Evolutionary conservation across 2,329 filamentous ascomycete species (phyloP).

Genomic region (Chrysosporium queenslandicum): DNA sequence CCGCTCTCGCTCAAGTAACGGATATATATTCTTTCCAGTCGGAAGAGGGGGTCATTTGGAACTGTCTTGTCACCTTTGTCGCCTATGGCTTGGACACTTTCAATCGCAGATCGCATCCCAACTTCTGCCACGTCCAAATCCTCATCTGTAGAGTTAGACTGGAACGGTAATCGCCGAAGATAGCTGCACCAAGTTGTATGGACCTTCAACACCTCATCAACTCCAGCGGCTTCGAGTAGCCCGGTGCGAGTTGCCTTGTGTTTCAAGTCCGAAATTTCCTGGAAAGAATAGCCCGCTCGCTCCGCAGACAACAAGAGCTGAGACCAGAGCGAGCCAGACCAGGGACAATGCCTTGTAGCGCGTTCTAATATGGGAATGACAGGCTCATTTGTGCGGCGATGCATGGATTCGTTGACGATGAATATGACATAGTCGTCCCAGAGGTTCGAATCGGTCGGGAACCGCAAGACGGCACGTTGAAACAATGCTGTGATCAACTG

Average conservation of each 20-base stretch:
- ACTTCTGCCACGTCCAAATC: slow-evolving; percentile 83
- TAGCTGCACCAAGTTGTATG: slow-evolving; percentile 93
- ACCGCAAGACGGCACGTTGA: slow-evolving; percentile 63
- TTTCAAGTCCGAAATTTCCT: slow-evolving; percentile 80
- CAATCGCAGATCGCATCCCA: slow-evolving; percentile 72
- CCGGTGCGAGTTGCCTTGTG: slow-evolving; percentile 81
- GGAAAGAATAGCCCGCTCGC: slow-evolving; percentile 62
- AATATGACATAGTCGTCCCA: slow-evolving; percentile 83
- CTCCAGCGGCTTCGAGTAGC: slow-evolving; percentile 71
- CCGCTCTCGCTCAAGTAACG: slow-evolving; percentile 81
- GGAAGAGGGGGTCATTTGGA: slow-evolving; percentile 77
- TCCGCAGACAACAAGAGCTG: slow-evolving; percentile 79
- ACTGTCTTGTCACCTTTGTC: slow-evolving; percentile 61
- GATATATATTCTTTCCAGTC: slow-evolving; percentile 82
- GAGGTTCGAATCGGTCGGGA: slow-evolving; percentile 61
- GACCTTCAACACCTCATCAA: slow-evolving; percentile 81
- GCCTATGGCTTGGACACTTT: slow-evolving; percentile 69
- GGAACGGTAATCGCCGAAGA: slow-evolving; percentile 73
- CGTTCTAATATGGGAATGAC: slow-evolving; percentile 65
- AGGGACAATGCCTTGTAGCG: slow-evolving; percentile 82
- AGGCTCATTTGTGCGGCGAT: slow-evolving; percentile 37
- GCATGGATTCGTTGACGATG: slow-evolving; percentile 46
- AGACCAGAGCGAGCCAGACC: slow-evolving; percentile 85
- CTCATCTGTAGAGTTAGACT: slow-evolving; percentile 63
- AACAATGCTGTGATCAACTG: slow-evolving; percentile 55